phyloP scores from a whole-genome alignment of 495 filamentous ascomycete genomes.

The Aspergillus bertholletiae region DNA sequence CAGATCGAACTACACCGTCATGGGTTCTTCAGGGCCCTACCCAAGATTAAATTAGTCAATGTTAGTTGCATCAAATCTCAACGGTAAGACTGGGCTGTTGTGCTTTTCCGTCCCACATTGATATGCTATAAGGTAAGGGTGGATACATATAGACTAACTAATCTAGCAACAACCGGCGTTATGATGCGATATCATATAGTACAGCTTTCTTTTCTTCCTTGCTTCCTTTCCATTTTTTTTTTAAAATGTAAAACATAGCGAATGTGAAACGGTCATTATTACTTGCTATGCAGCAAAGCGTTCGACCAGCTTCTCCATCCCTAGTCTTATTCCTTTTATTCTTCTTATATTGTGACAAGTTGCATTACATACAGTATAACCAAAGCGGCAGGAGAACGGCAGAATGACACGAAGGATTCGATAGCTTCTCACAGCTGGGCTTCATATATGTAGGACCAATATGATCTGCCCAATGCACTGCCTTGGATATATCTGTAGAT shows the following conservation, averaged over 20 bases:
- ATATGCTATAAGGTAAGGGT: neutral
- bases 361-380: neutral
- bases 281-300: too few relatives aligned
- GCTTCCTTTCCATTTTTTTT: too few relatives aligned
- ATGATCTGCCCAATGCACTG: neutral
- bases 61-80: neutral
- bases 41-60: neutral
- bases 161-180: neutral
- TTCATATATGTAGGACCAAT: neutral
- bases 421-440: neutral
- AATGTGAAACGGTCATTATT: too few relatives aligned
- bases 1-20: neutral
- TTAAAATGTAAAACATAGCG: too few relatives aligned
- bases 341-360: neutral
- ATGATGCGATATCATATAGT: neutral
- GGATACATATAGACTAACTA: neutral
- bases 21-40: neutral
- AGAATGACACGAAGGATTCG: neutral
- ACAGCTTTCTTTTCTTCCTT: too few relatives aligned
- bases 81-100: neutral
- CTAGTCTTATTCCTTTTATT: too few relatives aligned
- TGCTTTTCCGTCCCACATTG: neutral
- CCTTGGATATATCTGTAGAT: neutral
- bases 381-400: neutral
- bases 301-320: too few relatives aligned